Percentiles rank a stretch among this genome's conserved stretches.
phyloP scores from a whole-genome alignment of 768 basidiomycete species.

The Boletus bicolor region DNA sequence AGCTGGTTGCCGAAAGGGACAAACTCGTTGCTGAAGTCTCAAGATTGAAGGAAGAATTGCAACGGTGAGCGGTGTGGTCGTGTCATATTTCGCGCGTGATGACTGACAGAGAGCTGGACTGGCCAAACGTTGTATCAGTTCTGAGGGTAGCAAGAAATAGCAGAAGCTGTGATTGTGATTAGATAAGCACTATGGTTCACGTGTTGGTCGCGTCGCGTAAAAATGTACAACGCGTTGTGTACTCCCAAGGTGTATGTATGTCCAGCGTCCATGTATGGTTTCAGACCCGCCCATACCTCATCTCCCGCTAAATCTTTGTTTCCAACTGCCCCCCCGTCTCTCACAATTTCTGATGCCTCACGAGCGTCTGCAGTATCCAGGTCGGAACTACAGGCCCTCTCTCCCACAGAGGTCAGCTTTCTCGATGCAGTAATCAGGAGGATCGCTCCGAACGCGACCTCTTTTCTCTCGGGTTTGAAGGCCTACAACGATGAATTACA shows the following conservation, averaged over 20 bases:
- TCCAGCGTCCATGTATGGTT: slow-evolving; percentile 37
- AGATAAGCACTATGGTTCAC: slow-evolving; percentile 25
- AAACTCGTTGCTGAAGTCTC: slow-evolving; percentile 12
- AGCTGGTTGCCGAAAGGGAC: slow-evolving; percentile 19
- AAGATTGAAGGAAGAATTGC: slow-evolving; percentile 15
- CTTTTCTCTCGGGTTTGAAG: slow-evolving; percentile 79
- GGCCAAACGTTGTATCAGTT: background rate
- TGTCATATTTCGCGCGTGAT: background rate
- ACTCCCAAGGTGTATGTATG: background rate
- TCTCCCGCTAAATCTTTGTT: slow-evolving; percentile 38
- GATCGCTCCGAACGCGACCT: slow-evolving; percentile 64
- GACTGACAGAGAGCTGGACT: background rate
- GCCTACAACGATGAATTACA: slow-evolving; percentile 78
- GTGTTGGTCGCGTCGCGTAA: slow-evolving; percentile 28
- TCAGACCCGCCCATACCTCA: slow-evolving; percentile 48
- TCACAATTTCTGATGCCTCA: slow-evolving; percentile 34
- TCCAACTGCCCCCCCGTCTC: slow-evolving; percentile 14
- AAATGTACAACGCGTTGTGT: slow-evolving; percentile 15
- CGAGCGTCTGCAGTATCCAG: slow-evolving; percentile 38
- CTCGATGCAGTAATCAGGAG: slow-evolving; percentile 72
- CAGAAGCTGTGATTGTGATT: slow-evolving; percentile 5
- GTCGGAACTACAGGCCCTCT: slow-evolving; percentile 51
- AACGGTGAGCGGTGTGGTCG: slow-evolving; percentile 9
- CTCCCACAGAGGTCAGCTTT: slow-evolving; percentile 59
- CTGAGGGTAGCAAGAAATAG: slow-evolving; percentile 8